Evolutionary conservation across 106 monocot genomes (phyloP), one percentile per base, ranked within the genome.

Genomic region (Dioscorea dumetorum): DNA sequence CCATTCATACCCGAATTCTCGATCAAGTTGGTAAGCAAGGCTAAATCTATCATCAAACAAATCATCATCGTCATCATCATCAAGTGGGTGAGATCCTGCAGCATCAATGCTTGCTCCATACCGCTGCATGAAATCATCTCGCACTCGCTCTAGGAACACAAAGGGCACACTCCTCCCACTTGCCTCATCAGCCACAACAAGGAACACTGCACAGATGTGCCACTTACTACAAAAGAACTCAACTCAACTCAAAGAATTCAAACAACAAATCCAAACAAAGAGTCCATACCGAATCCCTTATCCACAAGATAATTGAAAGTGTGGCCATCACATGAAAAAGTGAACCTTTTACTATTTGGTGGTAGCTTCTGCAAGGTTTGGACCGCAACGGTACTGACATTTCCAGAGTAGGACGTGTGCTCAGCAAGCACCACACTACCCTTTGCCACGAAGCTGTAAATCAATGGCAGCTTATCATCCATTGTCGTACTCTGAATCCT

Each of bases 371-470:
- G 90, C 48, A 95, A 64, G 72, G 87, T 91, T 69, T 95, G 90
- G 64, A 95, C 75, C 11, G 94, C 94, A 22, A 95, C 69, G 6
- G 90, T 90, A 75, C 85, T 95, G 71, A 95, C 91, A 70, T 95
- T 91, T 61, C 91, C 87, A 49, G 88, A 79, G 64, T 83, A 95
- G 8, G 87, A 81, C 12, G 94, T 91, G 79, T 83, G 94, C 65
- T 95, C 91, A 4, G 87, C 94, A 22, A 95, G 80, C 48, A 95
- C 94, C 31, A 83, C 77, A 33, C 85, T 81, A 62, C 94, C 94
- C 60, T 91, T 95, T 15, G 94, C 90, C 23, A 95, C 90, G 51
- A 95, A 95, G 41, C 90, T 91, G 63, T 91, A 95, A 57, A 95
- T 88, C 72, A 95, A 61, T 21, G 82, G 81, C 19, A 8, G 54